Base-by-base conservation (phyloP, 805 yeast genomes). In the Isabelozyma rhagii region DNA sequence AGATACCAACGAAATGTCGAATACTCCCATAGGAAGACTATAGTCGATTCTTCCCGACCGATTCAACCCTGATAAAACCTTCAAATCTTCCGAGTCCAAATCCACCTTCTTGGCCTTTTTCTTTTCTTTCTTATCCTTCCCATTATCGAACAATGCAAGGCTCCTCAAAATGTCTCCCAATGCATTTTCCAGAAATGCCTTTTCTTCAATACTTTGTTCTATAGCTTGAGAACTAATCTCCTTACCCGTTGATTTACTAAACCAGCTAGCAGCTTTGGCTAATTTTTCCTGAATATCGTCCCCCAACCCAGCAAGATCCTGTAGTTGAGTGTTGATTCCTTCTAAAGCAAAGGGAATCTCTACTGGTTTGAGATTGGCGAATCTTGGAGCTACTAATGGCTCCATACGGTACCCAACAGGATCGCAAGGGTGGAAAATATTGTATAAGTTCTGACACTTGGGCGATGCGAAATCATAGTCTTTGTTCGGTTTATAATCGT, bases 351-450 rank as follows among this genome's bases (percentile, higher is more conserved):
- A 82, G 1, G 89, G 86, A 13, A 87, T 75, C 14, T 69, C 67
- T 48, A 74, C 81, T 0, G 93, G 88, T 53, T 77, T 74, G 49
- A 76, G 67, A 8, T 71, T 62, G 0, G 82, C 69, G 54, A 84
- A 74, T 51, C 61, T 67, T 17, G 77, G 72, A 51, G 73, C 68
- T 5, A 92, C 78, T 50, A 93, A 69, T 1, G 99, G 99, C 65
- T 93, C 99, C 50, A 92, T 68, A 48, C 98, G 74, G 59, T 92
- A 90, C 0, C 93, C 92, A 40, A 94, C 85, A 0, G 97, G 97
- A 62, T 93, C 99, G 55, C 96, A 85, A 0, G 93, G 89, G 57
- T 93, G 96, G 69, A 87, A 90, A 5, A 94, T 69, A 61, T 93
- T 93, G 69, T 87, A 94, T 41, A 87, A 65, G 58, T 87, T 87